phyloP scores from a whole-genome alignment of 805 yeast genomes.

The Saccharomyces jurei region DNA sequence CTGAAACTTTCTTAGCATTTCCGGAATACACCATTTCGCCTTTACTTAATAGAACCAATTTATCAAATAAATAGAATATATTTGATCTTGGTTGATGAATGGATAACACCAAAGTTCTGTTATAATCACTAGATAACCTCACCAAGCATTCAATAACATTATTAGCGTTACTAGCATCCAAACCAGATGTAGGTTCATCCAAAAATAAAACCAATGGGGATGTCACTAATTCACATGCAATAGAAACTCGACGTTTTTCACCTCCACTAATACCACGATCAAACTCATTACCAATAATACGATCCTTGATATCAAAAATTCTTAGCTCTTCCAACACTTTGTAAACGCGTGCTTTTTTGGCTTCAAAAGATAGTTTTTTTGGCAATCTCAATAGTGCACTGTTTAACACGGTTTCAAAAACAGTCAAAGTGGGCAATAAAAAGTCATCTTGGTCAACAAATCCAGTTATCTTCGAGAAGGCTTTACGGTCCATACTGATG shows the following conservation, averaged over 20 bases:
- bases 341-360: slow-evolving; percentile 70
- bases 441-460: slow-evolving; percentile 96
- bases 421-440: slow-evolving; percentile 85
- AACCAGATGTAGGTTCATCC: slow-evolving; percentile 93
- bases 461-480: slow-evolving; percentile 66
- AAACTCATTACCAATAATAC: slow-evolving; percentile 80
- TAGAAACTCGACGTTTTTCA: slow-evolving; percentile 82
- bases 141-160: slow-evolving; percentile 84
- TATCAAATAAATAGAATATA: slow-evolving; percentile 85
- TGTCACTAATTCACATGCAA: slow-evolving; percentile 88
- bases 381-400: slow-evolving; percentile 88
- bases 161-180: slow-evolving; percentile 88
- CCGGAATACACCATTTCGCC: slow-evolving; percentile 89
- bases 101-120: slow-evolving; percentile 84
- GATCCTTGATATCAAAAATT: slow-evolving; percentile 73
- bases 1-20: slow-evolving; percentile 62
- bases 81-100: slow-evolving; percentile 97
- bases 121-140: slow-evolving; percentile 66
- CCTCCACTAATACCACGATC: slow-evolving; percentile 83
- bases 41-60: slow-evolving; percentile 67
- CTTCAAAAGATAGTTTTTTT: slow-evolving; percentile 57
- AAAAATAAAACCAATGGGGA: slow-evolving; percentile 75
- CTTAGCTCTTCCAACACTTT: slow-evolving; percentile 83
- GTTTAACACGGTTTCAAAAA: slow-evolving; percentile 88
- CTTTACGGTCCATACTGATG: slow-evolving; percentile 26